Conservation (phyloP, 306 rosid genomes). For the Vachellia collinsii region DNA sequence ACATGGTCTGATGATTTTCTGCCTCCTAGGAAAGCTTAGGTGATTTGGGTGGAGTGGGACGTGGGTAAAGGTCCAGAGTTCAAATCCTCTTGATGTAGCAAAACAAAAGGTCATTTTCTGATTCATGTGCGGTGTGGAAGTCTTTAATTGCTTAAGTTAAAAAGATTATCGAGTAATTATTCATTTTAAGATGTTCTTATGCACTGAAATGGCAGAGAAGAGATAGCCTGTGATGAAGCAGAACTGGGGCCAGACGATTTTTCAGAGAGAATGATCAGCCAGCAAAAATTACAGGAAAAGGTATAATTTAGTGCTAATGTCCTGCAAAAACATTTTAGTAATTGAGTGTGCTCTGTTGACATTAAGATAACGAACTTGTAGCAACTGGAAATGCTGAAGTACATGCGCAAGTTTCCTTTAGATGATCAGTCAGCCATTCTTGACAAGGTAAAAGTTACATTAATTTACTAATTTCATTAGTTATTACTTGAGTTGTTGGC, state of each 20-base stretch:
- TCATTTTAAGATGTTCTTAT: slow-evolving; percentile 26
- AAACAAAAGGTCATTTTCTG: slow-evolving; percentile 5
- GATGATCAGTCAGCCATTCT: slow-evolving; percentile 84
- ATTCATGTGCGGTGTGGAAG: not conserved
- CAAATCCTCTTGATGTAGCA: not conserved
- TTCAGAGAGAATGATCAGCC: slow-evolving; percentile 58
- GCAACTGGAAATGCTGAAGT: slow-evolving; percentile 90
- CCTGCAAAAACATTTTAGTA: slow-evolving; percentile 1
- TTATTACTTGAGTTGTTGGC: too few relatives aligned
- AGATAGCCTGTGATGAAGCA: slow-evolving; percentile 90
- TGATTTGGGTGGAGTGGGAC: not conserved
- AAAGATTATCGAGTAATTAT: not conserved
- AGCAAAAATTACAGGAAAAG: slow-evolving; percentile 60
- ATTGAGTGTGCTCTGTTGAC: slow-evolving; percentile 31
- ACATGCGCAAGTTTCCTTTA: slow-evolving; percentile 68
- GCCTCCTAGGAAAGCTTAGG: not conserved
- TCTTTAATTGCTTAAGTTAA: not conserved
- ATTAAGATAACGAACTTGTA: slow-evolving; percentile 31
- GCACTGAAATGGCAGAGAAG: slow-evolving; percentile 63
- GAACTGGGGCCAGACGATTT: slow-evolving; percentile 77
- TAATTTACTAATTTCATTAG: too few relatives aligned
- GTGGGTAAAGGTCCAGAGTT: not conserved
- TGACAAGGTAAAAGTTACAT: slow-evolving; percentile 57
- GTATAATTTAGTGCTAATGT: slow-evolving; percentile 42
- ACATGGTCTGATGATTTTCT: not conserved